phyloP scores from a whole-genome alignment of 2,329 filamentous ascomycete species.

The Elsinoe batatas region DNA sequence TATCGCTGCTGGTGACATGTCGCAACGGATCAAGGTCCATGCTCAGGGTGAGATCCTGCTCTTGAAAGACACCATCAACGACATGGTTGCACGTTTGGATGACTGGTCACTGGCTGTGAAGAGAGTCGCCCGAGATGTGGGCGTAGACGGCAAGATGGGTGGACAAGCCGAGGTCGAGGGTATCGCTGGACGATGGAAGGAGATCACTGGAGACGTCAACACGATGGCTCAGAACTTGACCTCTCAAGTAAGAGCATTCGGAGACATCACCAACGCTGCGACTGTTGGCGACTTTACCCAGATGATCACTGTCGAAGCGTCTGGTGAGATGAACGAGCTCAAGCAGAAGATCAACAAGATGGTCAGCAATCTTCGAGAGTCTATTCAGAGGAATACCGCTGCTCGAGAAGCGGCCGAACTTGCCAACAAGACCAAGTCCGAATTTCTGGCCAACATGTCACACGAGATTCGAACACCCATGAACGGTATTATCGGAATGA shows the following conservation, averaged over 20 bases:
- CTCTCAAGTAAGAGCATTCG: slow-evolving; percentile 93
- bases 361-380: slow-evolving; percentile 91
- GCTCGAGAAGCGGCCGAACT: slow-evolving; percentile 92
- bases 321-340: slow-evolving; percentile 97
- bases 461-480: slow-evolving; percentile 97
- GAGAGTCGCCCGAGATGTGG: slow-evolving; percentile 89
- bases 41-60: slow-evolving; percentile 91
- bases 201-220: slow-evolving; percentile 94
- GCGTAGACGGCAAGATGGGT: slow-evolving; percentile 96
- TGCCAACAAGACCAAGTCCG: slow-evolving; percentile 96
- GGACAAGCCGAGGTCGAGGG: slow-evolving; percentile 91
- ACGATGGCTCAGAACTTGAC: slow-evolving; percentile 80
- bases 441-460: slow-evolving; percentile 97
- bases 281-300: slow-evolving; percentile 97
- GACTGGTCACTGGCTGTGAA: slow-evolving; percentile 96
- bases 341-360: slow-evolving; percentile 99
- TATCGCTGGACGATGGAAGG: slow-evolving; percentile 90
- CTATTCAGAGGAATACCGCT: slow-evolving; percentile 91
- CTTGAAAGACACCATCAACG: slow-evolving; percentile 92
- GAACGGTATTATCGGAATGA: slow-evolving; percentile 98
- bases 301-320: slow-evolving; percentile 91
- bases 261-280: slow-evolving; percentile 94
- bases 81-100: slow-evolving; percentile 93
- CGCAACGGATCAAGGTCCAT: slow-evolving; percentile 88
- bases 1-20: slow-evolving; percentile 92